A percentile compares a stretch with the other conserved stretches of the same genome.
phyloP scores from a whole-genome alignment of 345 rosid species.

The Salix exigua region DNA sequence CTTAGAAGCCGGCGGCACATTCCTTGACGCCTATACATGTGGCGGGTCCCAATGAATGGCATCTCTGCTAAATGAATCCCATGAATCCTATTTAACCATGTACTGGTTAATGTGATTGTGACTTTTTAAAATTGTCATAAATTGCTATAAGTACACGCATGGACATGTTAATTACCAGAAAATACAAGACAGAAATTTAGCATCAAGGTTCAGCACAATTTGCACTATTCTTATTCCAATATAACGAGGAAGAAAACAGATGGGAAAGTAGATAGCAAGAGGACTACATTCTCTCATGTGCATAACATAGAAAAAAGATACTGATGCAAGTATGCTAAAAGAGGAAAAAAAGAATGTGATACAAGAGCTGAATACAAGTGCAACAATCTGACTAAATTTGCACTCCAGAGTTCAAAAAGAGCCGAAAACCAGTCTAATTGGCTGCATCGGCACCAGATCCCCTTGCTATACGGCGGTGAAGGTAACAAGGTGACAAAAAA shows the following conservation, averaged over 20 bases:
- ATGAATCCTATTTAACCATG: slow-evolving; percentile 57
- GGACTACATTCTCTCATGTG: background rate
- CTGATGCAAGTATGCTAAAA: background rate
- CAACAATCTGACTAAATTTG: background rate
- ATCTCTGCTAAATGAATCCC: slow-evolving; percentile 86
- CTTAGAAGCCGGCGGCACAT: slow-evolving; percentile 87
- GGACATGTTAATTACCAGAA: background rate
- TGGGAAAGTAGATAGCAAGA: background rate
- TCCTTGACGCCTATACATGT: slow-evolving; percentile 79
- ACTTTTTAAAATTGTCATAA: background rate
- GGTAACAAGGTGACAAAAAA: background rate
- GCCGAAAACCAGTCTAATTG: background rate
- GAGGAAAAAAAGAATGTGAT: background rate
- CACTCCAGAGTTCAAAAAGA: background rate
- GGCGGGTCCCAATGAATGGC: slow-evolving; percentile 97
- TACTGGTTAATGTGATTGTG: slow-evolving; percentile 3
- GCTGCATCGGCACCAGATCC: background rate
- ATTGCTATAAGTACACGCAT: background rate
- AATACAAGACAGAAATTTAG: background rate
- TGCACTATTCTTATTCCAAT: background rate
- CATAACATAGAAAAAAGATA: background rate
- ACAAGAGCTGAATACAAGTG: background rate
- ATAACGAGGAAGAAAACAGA: background rate
- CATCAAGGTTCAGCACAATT: background rate
- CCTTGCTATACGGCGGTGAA: background rate